phyloP scores from a whole-genome alignment of 202 grass and related monocot genomes.

The Panicum virgatum region DNA sequence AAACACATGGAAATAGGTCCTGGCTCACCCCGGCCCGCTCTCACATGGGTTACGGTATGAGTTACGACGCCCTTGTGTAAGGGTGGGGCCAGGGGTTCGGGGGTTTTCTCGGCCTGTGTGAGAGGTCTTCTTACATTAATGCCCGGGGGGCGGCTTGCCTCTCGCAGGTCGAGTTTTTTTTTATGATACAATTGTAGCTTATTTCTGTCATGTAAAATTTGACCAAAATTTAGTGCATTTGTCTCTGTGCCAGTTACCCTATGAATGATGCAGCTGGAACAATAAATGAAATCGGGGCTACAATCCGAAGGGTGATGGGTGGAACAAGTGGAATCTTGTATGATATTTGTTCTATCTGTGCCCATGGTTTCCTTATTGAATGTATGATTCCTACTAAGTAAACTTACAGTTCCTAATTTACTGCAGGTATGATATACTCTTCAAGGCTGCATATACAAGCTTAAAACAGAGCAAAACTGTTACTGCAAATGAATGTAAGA shows the following conservation, averaged over 20 bases:
- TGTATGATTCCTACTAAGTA: conserved; percentile 19
- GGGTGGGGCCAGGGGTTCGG: no score
- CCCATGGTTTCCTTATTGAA: conserved; percentile 24
- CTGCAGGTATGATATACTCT: conserved; percentile 94
- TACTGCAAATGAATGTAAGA: conserved; percentile 87
- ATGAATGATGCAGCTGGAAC: conserved; percentile 97
- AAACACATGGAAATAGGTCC: no score
- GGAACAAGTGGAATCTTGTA: conserved; percentile 99
- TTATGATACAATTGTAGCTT: conserved; percentile 20
- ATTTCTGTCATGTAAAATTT: conserved; percentile 4
- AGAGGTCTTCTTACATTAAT: no score
- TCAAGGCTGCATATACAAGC: conserved; percentile 93
- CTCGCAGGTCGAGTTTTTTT: no score
- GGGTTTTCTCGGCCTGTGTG: no score
- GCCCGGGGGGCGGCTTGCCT: no score
- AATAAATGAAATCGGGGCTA: conserved; percentile 88
- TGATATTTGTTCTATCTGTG: conserved; percentile 25
- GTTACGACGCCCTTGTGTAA: no score
- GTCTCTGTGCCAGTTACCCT: conserved; percentile 70
- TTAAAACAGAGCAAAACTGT: conserved; percentile 71
- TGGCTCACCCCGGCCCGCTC: no score
- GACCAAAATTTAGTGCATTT: conserved; percentile 26
- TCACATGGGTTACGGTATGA: no score
- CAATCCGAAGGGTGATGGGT: conserved; percentile 89
- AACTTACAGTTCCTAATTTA: conserved; percentile 33